phyloP scores from a whole-genome alignment of 306 rosid species.

The Acacia melanoxylon region DNA sequence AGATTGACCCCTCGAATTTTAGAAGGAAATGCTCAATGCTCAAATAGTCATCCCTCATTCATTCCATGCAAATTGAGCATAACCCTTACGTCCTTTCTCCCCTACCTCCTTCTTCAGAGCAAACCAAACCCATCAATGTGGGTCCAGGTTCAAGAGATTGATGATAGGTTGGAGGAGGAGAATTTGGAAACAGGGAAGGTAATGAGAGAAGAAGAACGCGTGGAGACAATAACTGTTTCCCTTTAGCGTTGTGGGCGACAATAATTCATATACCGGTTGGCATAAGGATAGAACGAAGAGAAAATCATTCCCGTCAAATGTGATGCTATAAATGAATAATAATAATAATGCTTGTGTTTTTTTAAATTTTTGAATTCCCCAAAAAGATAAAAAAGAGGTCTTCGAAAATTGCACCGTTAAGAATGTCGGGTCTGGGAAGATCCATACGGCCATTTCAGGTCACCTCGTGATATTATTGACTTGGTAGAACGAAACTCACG shows the following conservation, averaged over 20 bases:
- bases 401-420: constrained; percentile 15
- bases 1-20: not conserved
- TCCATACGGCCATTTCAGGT: constrained; percentile 5
- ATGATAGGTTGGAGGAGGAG: constrained; percentile 24
- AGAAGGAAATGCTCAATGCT: constrained; percentile 1
- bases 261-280: constrained; percentile 27
- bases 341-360: not conserved
- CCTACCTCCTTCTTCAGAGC: not conserved
- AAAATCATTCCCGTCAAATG: constrained; percentile 34
- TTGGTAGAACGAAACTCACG: constrained; percentile 21
- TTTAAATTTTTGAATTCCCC: not conserved
- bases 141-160: constrained; percentile 28
- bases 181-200: constrained; percentile 19
- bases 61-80: not conserved
- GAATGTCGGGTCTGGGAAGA: constrained; percentile 40
- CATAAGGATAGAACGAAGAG: constrained; percentile 6
- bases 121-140: constrained; percentile 8
- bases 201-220: constrained; percentile 18
- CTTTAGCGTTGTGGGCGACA: not conserved
- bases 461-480: not conserved
- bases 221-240: constrained; percentile 18
- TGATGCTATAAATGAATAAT: constrained; percentile 14
- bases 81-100: not conserved
- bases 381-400: not conserved
- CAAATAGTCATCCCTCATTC: not conserved